These are phyloP conservation scores for Aspergillus sp. DNA, from an alignment of 2,329 filamentous ascomycete species.

Conservation along the genomic window DNA sequence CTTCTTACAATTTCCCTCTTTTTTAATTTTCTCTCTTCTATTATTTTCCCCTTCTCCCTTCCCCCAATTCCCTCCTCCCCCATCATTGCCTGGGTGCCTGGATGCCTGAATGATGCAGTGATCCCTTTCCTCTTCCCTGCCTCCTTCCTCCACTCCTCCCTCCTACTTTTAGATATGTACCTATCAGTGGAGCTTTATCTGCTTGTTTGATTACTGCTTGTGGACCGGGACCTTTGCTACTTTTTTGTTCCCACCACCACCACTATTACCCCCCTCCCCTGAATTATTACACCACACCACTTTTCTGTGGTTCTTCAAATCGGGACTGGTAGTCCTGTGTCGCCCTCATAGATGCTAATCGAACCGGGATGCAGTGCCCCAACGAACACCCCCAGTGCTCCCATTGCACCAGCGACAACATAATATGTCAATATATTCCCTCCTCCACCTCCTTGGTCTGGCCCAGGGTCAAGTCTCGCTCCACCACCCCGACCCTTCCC, in stretches of 20 bases:
- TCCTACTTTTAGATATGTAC: neutral
- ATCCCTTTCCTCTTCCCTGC: neutral
- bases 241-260: neutral
- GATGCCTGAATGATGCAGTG: constrained; percentile 4
- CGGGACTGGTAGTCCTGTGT: neutral
- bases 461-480: constrained; percentile 15
- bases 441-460: constrained; percentile 16
- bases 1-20: neutral
- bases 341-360: constrained; percentile 13
- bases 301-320: neutral
- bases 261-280: neutral
- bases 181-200: neutral
- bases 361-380: constrained; percentile 15
- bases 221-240: neutral
- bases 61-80: neutral
- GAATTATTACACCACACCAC: neutral
- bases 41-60: neutral
- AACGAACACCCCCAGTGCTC: constrained; percentile 20
- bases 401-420: constrained; percentile 17
- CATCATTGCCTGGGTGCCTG: neutral
- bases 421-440: constrained; percentile 18
- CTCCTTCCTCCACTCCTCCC: neutral
- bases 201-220: neutral
- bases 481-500: constrained; percentile 12
- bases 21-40: neutral